Evolutionary conservation across 1,284 basidiomycete species (phyloP).

Genomic region (Pterulicium gracile): DNA sequence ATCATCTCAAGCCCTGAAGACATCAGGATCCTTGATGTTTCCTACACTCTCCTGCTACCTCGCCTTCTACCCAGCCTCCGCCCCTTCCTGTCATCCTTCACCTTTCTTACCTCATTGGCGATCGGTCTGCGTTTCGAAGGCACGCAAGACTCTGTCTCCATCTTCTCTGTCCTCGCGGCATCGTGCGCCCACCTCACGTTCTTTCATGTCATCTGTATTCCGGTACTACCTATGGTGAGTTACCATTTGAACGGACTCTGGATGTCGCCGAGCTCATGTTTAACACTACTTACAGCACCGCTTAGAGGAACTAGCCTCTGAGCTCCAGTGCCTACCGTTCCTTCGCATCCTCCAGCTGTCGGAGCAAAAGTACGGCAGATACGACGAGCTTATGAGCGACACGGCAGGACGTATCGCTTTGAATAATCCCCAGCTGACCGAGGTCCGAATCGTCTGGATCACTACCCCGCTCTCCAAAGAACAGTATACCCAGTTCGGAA

Average conservation of each 20-base stretch:
- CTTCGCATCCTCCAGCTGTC: not conserved
- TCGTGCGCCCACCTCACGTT: not conserved
- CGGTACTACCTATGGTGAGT: not conserved
- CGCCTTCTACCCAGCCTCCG: not conserved
- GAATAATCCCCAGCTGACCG: not conserved
- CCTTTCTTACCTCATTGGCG: not conserved
- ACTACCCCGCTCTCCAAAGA: not conserved
- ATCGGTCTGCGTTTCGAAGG: not conserved
- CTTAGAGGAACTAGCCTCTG: not conserved
- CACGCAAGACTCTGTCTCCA: not conserved
- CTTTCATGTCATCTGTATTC: not conserved
- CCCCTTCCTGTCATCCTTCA: not conserved
- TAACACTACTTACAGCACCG: not conserved
- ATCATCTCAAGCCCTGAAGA: not conserved
- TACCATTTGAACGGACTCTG: not conserved
- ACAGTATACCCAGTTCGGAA: not conserved
- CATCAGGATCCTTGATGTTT: not conserved
- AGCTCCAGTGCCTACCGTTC: not conserved
- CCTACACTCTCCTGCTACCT: conserved; percentile 1
- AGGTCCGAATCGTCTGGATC: not conserved
- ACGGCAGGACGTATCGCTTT: not conserved
- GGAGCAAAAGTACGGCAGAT: not conserved
- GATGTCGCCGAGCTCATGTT: not conserved
- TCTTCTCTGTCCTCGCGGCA: not conserved
- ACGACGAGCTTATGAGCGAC: not conserved